Evolutionary conservation across 495 filamentous ascomycete genomes (phyloP), one percentile per base, ranked within the genome.

Genomic region (Daldinia concentrica): DNA sequence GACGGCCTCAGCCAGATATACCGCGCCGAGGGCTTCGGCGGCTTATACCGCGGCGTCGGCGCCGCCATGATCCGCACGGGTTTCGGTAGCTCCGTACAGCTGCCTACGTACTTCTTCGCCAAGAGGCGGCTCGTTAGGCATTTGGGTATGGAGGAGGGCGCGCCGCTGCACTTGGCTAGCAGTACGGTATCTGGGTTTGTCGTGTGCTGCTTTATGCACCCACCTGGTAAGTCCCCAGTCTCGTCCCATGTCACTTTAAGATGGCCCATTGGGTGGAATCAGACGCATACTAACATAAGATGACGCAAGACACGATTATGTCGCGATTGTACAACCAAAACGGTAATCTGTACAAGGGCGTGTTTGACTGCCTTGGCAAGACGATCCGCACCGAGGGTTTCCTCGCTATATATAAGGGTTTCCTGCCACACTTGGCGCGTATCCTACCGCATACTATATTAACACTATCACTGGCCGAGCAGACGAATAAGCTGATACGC

Each of bases 281-380:
- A 26, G n/a, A 12, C 27, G 11, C 6, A 34, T 39, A 41, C 68
- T 75, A 24, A 76, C 50, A 37, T 22, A 22, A 56, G 32, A 14
- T 12, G 48, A 58, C 45, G 2, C 6, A 65, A 93, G 95, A 99
- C 78, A 98, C 96, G 8, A 93, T 99, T 81, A 99, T 99, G 95
- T 94, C 91, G 57, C 90, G 95, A 36, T 91, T 99, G 87, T 99
- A 99, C 82, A 99, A 99, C 83, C 95, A 99, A 80, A 95, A 94
- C 60, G 95, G 95, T 30, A 97, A 98, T 77, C 88, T 98, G 4
- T 99, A 99, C 82, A 90, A 86, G 69, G 91, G 93, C 61, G 92
- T 94, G 0, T 93, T 95, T 66, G 95, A 99, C 81, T 99, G 95
- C 79, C 79, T 98, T 48, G 88, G 85, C 75, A 93, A 97, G 83